Base-by-base conservation (phyloP, 352 stramenopile species). In the Globisporangium recalcitrans region DNA sequence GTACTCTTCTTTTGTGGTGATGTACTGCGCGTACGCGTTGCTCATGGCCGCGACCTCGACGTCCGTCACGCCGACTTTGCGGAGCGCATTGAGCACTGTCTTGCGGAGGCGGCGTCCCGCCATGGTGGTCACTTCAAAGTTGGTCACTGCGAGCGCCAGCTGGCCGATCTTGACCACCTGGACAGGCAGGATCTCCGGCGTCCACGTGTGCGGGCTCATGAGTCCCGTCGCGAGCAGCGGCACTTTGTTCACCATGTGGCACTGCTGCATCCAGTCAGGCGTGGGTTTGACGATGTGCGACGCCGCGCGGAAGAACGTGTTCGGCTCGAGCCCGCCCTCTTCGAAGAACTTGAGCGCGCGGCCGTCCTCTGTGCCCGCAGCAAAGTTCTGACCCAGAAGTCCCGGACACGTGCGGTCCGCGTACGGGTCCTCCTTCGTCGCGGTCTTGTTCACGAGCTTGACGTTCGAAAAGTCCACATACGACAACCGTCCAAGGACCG, bases 91-190 rank as follows among this genome's bases (percentile, higher is more conserved):
- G 53, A 67, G 67, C 6, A 87, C 40, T 0, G 73, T 76, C 1
- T 63, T 22, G 13, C 72, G 65, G 13, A 90, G 81, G 3, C 80
- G 69, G 27, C 77, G 64, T 3, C 80, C 80, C 19, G 78, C 55
- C 80, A 88, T 90, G 0, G 77, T 87, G 4, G 79, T 73, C 8
- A 81, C 77, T 63, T 90, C 80, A 42, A 88, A 88, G 34, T 71
- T 81, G 24, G 75, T 73, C 6, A 79, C 68, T 9, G 74, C 77
- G 14, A 90, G 56, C 11, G 60, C 77, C 24, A 90, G 70, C 36
- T 82, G 73, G 5, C 79, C 80, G 29, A 90, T 58, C 42, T 80
- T 74, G 36, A 85, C 63, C 3, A 87, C 58, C 42, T 88, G 79
- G 5, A 88, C 66, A 14, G 77, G 77, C 27, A 88, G 53, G n/a